phyloP scores from a whole-genome alignment of 2,329 filamentous ascomycete species.

The Aureobasidium pullulans region DNA sequence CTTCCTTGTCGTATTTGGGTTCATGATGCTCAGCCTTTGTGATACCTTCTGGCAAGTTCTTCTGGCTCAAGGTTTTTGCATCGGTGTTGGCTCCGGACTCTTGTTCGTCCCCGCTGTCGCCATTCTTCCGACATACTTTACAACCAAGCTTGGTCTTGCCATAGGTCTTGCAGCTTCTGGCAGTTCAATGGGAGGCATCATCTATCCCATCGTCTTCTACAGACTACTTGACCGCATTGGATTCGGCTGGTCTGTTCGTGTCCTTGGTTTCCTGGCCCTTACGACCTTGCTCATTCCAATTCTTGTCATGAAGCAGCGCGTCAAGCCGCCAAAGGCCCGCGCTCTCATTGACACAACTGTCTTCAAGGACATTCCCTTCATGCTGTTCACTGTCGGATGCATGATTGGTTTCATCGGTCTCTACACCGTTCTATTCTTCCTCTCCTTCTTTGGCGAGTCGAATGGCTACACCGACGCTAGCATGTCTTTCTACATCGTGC shows the following conservation, averaged over 20 bases:
- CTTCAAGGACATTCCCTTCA: conserved; percentile 33
- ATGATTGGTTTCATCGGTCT: conserved; percentile 36
- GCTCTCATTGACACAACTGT: conserved; percentile 32
- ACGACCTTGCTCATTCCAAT: conserved; percentile 33
- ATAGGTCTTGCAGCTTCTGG: conserved; percentile 42
- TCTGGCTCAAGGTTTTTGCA: conserved; percentile 43
- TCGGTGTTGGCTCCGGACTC: conserved; percentile 36
- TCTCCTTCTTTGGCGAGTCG: conserved; percentile 31
- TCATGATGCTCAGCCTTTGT: conserved; percentile 41
- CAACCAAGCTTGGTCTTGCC: conserved; percentile 39
- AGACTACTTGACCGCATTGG: conserved; percentile 42
- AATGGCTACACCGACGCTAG: conserved; percentile 25
- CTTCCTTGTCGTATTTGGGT: conserved; percentile 26
- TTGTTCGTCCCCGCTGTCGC: conserved; percentile 41
- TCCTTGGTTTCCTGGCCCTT: conserved; percentile 45
- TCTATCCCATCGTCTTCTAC: conserved; percentile 44
- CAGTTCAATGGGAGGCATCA: conserved; percentile 45
- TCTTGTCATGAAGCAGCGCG: conserved; percentile 22
- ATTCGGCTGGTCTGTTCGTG: conserved; percentile 47
- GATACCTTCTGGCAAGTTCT: conserved; percentile 46
- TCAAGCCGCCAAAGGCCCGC: conserved; percentile 30
- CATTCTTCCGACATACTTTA: conserved; percentile 41
- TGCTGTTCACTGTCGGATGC: conserved; percentile 25
- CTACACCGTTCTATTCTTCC: conserved; percentile 35
- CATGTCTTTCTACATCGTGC: conserved; percentile 36